Conservation (phyloP, 495 filamentous ascomycete species). For the Podospora didyma region DNA sequence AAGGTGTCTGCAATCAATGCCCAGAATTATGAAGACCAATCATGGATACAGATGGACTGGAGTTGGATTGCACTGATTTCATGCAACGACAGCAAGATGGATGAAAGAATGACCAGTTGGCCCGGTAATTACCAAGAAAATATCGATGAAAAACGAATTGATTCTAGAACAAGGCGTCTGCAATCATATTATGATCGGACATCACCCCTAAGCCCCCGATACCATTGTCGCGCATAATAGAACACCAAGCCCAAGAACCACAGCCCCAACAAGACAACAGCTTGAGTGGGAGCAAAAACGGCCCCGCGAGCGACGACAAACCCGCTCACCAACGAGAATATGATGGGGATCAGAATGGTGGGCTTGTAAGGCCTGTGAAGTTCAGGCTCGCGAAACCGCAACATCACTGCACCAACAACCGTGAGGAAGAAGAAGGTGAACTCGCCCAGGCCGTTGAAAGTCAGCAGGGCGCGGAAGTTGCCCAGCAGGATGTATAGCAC, state of each 20-base stretch:
- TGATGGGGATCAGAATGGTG: slow-evolving; percentile 37
- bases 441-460: slow-evolving; percentile 54
- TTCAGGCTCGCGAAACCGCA: slow-evolving; percentile 46
- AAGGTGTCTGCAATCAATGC: too few relatives aligned
- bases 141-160: too few relatives aligned
- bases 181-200: not conserved
- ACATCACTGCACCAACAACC: slow-evolving; percentile 46
- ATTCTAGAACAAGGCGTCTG: too few relatives aligned
- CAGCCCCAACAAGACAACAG: slow-evolving; percentile 39
- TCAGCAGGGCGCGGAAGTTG: slow-evolving; percentile 52
- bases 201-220: not conserved
- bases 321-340: slow-evolving; percentile 49
- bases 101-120: too few relatives aligned
- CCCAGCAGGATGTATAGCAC: slow-evolving; percentile 52
- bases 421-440: slow-evolving; percentile 58
- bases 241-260: slow-evolving; percentile 42
- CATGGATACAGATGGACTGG: too few relatives aligned
- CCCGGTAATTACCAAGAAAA: too few relatives aligned
- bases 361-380: slow-evolving; percentile 48
- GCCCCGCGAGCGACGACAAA: slow-evolving; percentile 53
- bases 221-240: slow-evolving; percentile 30
- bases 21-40: too few relatives aligned
- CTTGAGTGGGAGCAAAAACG: slow-evolving; percentile 48
- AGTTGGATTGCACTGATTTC: too few relatives aligned
- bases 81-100: too few relatives aligned